Evolutionary conservation across 345 rosid genomes (phyloP), one percentile per base, ranked within the genome.

Genomic region (Aegle marmelos): DNA sequence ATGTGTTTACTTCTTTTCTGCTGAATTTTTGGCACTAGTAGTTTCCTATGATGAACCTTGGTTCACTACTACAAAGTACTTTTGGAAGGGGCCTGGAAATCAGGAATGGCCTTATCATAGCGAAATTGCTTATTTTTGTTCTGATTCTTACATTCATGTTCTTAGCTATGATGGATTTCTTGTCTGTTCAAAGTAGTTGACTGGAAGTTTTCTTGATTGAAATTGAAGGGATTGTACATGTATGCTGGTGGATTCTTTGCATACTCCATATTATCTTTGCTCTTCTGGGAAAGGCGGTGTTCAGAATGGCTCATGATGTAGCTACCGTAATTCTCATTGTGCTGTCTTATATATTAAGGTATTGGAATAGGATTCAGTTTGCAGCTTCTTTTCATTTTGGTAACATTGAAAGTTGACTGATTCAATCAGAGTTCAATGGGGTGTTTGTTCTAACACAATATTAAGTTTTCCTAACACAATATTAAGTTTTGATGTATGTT

Each of bases 211-310:
- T 66, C 37, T 70, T 83, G 28, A 69, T 83, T 93, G 76, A 88
- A 93, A 80, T 84, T 93, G 83, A 93, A 90, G 88, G 87, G 83
- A 64, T 79, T 90, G 78, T 93, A 93, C 80, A 90, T 86, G 89
- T 91, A 87, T 79, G 90, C 37, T 78, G 92, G 92, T 78, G 98
- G 98, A 25, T 95, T 95, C 86, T 95, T 91, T 70, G 79, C 88
- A 37, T 95, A 93, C 79, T 90, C 95, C 13, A 80, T 90, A 67
- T 90, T 91, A 72, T 95, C 98, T 81, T 75, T 95, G 86, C 53
- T 91, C 9, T 91, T 93, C 58, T 95, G 97, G 98, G 98, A 95
- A 79, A 93, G 97, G 0, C 89, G 92, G 79, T 91, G 95, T 67
- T 86, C 89, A 4, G 97, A 91, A 91, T 93, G 98, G 83, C 81